These are phyloP conservation scores for Nemania sp. DNA, from an alignment of 2,329 filamentous ascomycete species.

Conservation along the genomic window DNA sequence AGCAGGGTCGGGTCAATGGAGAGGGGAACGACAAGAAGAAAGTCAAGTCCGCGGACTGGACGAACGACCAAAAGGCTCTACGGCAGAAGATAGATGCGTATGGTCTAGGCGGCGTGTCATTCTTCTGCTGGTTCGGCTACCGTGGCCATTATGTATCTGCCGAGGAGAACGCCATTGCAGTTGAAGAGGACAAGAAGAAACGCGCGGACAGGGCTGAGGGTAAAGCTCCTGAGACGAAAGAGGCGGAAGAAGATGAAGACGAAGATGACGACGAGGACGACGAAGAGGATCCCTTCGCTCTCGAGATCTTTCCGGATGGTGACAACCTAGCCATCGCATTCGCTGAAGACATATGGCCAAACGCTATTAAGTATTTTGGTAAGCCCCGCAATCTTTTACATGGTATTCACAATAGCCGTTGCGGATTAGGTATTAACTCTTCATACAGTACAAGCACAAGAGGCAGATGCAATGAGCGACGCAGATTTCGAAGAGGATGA, in stretches of 20 bases:
- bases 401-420: not conserved
- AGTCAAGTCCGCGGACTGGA: constrained; percentile 57
- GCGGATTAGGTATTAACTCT: constrained; percentile 40
- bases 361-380: constrained; percentile 91
- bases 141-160: constrained; percentile 69
- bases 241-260: constrained; percentile 50
- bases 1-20: constrained; percentile 43
- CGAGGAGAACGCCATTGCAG: constrained; percentile 69
- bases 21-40: constrained; percentile 47
- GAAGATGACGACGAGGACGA: constrained; percentile 66
- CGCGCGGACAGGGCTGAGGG: constrained; percentile 53
- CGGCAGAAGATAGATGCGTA: constrained; percentile 61
- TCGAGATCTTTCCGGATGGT: constrained; percentile 86
- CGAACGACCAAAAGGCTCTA: constrained; percentile 59
- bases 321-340: constrained; percentile 81
- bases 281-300: constrained; percentile 65
- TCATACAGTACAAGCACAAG: constrained; percentile 66
- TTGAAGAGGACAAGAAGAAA: constrained; percentile 62
- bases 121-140: constrained; percentile 91
- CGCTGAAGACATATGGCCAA: constrained; percentile 86
- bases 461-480: constrained; percentile 68
- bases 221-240: constrained; percentile 39
- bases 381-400: constrained; percentile 45
- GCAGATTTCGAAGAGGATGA: constrained; percentile 68
- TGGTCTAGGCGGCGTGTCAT: constrained; percentile 69